Base-by-base conservation (phyloP, 352 stramenopile genomes). In the Phytophthora chlamydospora region DNA sequence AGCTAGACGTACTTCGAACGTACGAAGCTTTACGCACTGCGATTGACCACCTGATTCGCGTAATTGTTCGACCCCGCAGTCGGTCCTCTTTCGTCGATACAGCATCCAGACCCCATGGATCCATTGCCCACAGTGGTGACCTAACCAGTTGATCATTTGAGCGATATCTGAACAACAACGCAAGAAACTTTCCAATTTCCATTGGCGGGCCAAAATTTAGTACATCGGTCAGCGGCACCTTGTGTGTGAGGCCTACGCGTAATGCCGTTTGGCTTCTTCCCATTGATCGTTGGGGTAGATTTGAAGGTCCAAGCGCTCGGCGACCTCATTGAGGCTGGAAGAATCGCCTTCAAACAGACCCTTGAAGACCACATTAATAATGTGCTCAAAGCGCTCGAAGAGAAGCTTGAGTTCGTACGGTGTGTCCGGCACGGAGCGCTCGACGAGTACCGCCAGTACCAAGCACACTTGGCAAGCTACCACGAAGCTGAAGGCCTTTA, bases 291-390 rank as follows among this genome's bases (percentile, higher is more conserved):
- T 93, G 39, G 76, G 54, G 54, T 91, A 87, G 50, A 95, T 93
- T 38, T 67, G 78, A 47, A 95, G 40, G 55, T 95, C 76, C 38
- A 95, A 68, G 24, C 64, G 66, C 58, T 95, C 85, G 3, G 83
- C 78, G n/a, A 76, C 84, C 62, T 95, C 83, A 24, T 76, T 75
- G n/a, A 93, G 59, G 16, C 80, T 62, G n/a, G 83, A 88, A 49
- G 78, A 71, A 64, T 91, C 80, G 17, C 81, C 82, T 32, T 81
- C 80, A 66, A 71, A 73, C 50, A 91, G 48, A 29, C 83, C 83
- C 50, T 89, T 88, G 56, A 95, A 95, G 9, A 95, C 83, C 8
- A 82, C 79, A 48, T 80, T 80, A 39, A 90, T 78, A 40, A 95
- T 87, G 57, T 92, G 66, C n/a, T 91, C 76, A 54, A 78, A 81